Evolutionary conservation across 495 filamentous ascomycete species (phyloP), one percentile per base, ranked within the genome.

Genomic region (Articulospora tetracladia): DNA sequence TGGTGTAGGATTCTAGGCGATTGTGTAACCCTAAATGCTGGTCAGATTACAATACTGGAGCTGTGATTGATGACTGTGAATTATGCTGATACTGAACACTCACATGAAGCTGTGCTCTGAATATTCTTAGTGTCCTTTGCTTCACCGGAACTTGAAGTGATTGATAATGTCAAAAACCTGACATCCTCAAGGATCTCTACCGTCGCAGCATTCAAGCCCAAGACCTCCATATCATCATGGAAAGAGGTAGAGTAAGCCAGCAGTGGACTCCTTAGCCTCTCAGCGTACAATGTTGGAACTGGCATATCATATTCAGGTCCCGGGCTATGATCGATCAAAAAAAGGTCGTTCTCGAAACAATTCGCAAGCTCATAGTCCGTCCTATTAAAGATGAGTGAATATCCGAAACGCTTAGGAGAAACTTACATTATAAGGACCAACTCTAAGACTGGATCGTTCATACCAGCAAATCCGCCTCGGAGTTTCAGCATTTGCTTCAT

Each of bases 351-450:
- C 34, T 70, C 66, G n/a, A 66, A 68, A 27, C 62, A 58, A 23
- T 55, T 53, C 28, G 66, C 66, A 19, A 66, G 54, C 15, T 61
- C 51, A 47, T 66, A 68, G 47, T 70, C 68, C 12, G 58, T 34
- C 1, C 68, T 70, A 53, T 28, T n/a, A 19, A 41, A 24, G 17
- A 22, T 53, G 41, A 54, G 54, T 36, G 28, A 22, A 25, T 36
- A 34, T 23, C 17, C 24, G 2, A 13, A 7, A 44, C 12, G 20
- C 10, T 56, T 3, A 17, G 25, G 20, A 10, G 20, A 44, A 7
- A 44, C 56, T 59, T 41, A 59, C 56, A 59, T 17, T 2, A 59
- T 22, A 26, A 59, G 19, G 8, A 55, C 28, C 19, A n/a, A 36
- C 12, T 20, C 3, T 4, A 30, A 32, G 10, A 28, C 32, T 13